phyloP scores from a whole-genome alignment of 805 yeast genomes.

The Spathaspora passalidarum region DNA sequence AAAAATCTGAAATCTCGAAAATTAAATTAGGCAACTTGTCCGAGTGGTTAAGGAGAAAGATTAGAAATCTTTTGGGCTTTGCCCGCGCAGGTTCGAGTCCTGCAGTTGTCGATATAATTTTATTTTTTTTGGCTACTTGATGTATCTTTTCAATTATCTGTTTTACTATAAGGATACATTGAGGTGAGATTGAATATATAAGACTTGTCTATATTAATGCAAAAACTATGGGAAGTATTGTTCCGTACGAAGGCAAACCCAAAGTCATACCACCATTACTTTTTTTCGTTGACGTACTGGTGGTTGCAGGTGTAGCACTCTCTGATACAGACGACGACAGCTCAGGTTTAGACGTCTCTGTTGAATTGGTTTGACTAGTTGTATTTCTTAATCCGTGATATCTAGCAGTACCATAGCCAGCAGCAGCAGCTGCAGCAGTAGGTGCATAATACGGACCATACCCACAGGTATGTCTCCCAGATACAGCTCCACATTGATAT shows the following conservation, averaged over 20 bases:
- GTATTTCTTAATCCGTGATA: slow-evolving; percentile 8
- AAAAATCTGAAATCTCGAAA: background rate
- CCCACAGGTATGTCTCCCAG: slow-evolving; percentile 8
- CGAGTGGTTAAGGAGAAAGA: slow-evolving; percentile 42
- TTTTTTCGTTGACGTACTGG: background rate
- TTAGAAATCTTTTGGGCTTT: slow-evolving; percentile 50
- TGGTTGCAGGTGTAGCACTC: background rate
- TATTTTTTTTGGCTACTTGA: slow-evolving; percentile 1
- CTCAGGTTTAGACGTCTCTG: background rate
- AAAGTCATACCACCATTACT: background rate
- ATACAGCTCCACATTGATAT: slow-evolving; percentile 9
- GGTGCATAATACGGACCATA: slow-evolving; percentile 11
- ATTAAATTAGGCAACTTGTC: slow-evolving; percentile 30
- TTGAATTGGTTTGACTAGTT: no score
- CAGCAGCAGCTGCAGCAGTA: slow-evolving; percentile 10
- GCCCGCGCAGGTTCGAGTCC: slow-evolving; percentile 68
- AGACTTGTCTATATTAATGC: background rate
- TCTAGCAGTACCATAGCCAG: slow-evolving; percentile 11
- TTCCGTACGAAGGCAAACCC: background rate
- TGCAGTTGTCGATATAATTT: slow-evolving; percentile 51
- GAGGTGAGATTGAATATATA: background rate
- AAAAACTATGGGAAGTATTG: background rate
- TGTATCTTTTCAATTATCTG: background rate
- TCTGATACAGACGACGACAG: no score
- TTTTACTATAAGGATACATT: background rate